Base-by-base conservation (phyloP, 164 flowering plant genomes). In the Hamamelis virginiana region DNA sequence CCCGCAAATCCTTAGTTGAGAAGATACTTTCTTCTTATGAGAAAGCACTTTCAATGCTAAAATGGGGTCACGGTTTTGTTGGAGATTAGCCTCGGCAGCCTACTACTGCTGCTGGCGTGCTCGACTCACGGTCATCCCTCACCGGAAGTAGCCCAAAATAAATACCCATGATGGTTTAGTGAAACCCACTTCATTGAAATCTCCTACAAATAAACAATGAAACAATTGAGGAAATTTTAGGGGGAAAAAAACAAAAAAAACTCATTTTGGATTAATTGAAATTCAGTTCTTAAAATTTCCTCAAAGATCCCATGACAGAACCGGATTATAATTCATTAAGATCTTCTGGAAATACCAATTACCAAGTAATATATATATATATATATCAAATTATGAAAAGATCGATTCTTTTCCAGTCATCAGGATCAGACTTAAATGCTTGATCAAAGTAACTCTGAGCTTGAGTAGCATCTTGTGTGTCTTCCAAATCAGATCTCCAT, bases 11-110 rank as follows among this genome's bases (percentile, higher is more conserved):
- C n/a, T 56, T 84, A 4, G 21, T 80, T 19, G 72, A 76, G 50
- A 76, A 66, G 62, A 77, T 86, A 33, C 72, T 82, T 38, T 76
- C 79, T 66, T 73, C 82, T 3, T 80, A 75, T 57, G 84, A 84
- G 33, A 86, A 82, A 69, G 81, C 87, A 1, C 76, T 86, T 15
- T 58, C 76, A 12, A 16, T 74, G 59, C 78, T 86, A 6, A 71
- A 78, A 28, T 65, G 58, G 41, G 50, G n/a, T 60, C 6, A 12
- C 0, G 69, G 51, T 67, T 8, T 25, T 22, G 18, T 33, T 4
- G 69, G 25, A 8, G 66, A 59, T 4, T 6, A 19, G 33, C 43
- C 57, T 18, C 19, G 47, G 19, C n/a, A n/a, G n/a, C 50, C 63
- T 63, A 47, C 9, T 2, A 5, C 13, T 15, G 46, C 11, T 1